Evolutionary conservation across 78 protist genomes (phyloP).

Genomic region (slime mould (Dictyostelium discoideum)): DNA sequence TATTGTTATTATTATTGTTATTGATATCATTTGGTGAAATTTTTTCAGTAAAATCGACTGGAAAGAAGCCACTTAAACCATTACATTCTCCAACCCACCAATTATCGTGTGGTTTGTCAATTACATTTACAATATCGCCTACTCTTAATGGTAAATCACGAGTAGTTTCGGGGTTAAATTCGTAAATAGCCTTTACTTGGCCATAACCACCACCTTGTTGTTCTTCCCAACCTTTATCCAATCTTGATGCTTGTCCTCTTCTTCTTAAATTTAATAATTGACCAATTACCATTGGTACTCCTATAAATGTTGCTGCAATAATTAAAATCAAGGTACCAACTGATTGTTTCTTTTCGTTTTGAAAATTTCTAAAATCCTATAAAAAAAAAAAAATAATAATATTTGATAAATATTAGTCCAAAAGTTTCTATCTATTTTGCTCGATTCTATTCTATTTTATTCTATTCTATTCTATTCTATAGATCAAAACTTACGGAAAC

Average conservation of each 20-base stretch:
- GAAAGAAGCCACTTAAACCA: constrained; percentile 79
- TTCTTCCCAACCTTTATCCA: constrained; percentile 39
- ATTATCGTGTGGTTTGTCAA: constrained; percentile 66
- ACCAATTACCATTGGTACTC: constrained; percentile 70
- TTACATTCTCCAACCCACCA: constrained; percentile 87
- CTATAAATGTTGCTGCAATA: constrained; percentile 74
- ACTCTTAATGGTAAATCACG: constrained; percentile 21
- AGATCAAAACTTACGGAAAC: background rate
- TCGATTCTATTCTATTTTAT: background rate
- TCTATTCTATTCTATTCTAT: background rate
- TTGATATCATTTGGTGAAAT: background rate
- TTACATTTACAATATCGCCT: constrained; percentile 45
- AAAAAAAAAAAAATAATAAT: background rate
- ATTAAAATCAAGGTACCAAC: constrained; percentile 37
- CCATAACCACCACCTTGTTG: background rate
- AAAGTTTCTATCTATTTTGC: background rate
- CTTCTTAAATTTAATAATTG: constrained; percentile 26
- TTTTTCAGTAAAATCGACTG: constrained; percentile 3
- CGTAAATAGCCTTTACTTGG: constrained; percentile 34
- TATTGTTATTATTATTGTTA: background rate
- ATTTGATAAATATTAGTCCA: background rate
- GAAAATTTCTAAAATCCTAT: constrained; percentile 56
- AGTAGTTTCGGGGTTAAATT: constrained; percentile 49
- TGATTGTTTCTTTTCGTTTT: constrained; percentile 20
- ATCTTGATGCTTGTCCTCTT: constrained; percentile 22